Evolutionary conservation across 495 filamentous ascomycete genomes (phyloP).

Genomic region (Terfezia claveryi): DNA sequence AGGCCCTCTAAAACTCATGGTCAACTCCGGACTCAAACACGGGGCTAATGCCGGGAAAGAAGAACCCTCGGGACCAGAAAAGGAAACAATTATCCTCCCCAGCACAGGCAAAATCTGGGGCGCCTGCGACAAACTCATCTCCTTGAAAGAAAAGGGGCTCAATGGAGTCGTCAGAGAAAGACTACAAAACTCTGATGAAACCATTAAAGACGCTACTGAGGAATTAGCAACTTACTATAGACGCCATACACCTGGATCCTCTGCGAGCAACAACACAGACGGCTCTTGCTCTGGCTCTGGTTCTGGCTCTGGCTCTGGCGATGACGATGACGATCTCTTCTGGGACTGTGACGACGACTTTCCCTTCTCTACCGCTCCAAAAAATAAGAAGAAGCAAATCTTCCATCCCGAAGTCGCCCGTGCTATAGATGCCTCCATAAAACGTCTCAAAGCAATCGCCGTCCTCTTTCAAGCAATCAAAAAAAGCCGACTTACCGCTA

Average conservation of each 20-base stretch:
- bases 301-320: neutral
- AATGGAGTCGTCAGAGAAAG: constrained; percentile 26
- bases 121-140: constrained; percentile 35
- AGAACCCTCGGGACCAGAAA: neutral
- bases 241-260: too few relatives aligned
- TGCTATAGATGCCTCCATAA: neutral
- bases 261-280: neutral
- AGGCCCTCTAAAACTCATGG: neutral
- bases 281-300: too few relatives aligned
- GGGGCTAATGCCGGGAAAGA: neutral
- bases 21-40: too few relatives aligned
- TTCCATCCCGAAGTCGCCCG: neutral
- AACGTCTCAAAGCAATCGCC: neutral
- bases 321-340: neutral
- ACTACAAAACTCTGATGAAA: constrained; percentile 30
- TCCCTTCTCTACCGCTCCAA: neutral
- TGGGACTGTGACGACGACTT: neutral
- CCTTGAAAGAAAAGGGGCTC: constrained; percentile 30
- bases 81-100: constrained; percentile 1
- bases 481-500: neutral
- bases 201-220: constrained; percentile 39
- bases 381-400: neutral
- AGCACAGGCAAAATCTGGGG: constrained; percentile 19
- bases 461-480: neutral
- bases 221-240: constrained; percentile 35